These are phyloP conservation scores for Globisporangium irregulare DNA, from an alignment of 352 stramenopile genomes.

Conservation along the genomic window DNA sequence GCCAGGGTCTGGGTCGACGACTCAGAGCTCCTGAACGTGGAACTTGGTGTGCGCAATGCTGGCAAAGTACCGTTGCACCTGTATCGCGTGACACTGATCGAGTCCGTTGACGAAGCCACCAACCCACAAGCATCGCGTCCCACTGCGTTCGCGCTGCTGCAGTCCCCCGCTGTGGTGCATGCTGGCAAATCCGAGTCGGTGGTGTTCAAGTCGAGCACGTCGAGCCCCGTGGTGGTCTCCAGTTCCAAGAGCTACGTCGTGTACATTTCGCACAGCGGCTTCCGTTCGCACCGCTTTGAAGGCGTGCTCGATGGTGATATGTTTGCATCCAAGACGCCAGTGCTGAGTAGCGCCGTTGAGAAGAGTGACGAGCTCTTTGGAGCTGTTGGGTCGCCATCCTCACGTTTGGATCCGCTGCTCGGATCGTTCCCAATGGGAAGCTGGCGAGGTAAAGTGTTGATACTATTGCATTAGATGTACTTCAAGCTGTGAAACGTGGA, in stretches of 20 bases:
- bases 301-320: conserved; percentile 36
- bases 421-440: conserved; percentile 40
- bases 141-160: conserved; percentile 28
- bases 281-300: conserved; percentile 49
- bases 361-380: conserved; percentile 30
- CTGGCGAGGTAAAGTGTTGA: conserved; percentile 45
- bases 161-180: conserved; percentile 27
- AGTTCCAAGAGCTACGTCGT: conserved; percentile 33
- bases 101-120: conserved; percentile 11
- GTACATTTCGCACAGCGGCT: conserved; percentile 67
- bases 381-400: conserved; percentile 28
- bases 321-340: conserved; percentile 22
- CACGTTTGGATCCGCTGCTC: conserved; percentile 27
- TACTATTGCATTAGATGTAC: background rate
- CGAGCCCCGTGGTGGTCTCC: conserved; percentile 19
- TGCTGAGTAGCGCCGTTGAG: conserved; percentile 11
- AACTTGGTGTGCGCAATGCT: conserved; percentile 36
- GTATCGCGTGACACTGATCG: conserved; percentile 32
- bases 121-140: background rate
- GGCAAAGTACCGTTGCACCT: conserved; percentile 50
- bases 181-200: conserved; percentile 24
- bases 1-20: conserved; percentile 35
- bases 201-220: conserved; percentile 33
- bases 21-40: conserved; percentile 28
- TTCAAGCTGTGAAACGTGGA: no score